Percentiles rank a stretch among this genome's conserved stretches.
phyloP scores from a whole-genome alignment of 768 basidiomycete genomes.

The Hirschioporus abietinus region DNA sequence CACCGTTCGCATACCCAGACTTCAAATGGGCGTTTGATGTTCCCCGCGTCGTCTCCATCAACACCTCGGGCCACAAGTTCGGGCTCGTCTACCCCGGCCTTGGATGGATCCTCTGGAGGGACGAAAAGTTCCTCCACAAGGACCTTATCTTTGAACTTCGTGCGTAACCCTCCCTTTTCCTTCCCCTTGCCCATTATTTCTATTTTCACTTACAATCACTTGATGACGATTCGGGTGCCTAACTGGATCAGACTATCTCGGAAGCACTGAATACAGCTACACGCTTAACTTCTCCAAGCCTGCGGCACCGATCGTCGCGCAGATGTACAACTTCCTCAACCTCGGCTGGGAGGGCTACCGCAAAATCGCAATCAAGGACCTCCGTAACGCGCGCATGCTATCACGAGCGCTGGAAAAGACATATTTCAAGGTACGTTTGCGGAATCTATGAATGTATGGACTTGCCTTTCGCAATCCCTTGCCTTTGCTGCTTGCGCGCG shows the following conservation, averaged over 20 bases:
- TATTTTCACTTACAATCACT: conserved; percentile 4
- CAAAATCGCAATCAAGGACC: conserved; percentile 40
- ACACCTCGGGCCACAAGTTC: conserved; percentile 58
- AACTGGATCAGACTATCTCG: conserved; percentile 38
- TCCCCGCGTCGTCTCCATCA: conserved; percentile 58
- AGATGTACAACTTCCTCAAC: conserved; percentile 59
- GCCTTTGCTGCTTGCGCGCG: background rate
- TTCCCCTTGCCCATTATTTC: conserved; percentile 14
- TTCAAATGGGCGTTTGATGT: conserved; percentile 54
- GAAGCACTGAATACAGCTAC: conserved; percentile 57
- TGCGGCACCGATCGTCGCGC: conserved; percentile 50
- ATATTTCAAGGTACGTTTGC: conserved; percentile 37
- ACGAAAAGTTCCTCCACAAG: conserved; percentile 52
- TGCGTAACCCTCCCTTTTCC: conserved; percentile 44
- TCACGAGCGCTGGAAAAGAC: conserved; percentile 51
- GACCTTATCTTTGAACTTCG: conserved; percentile 62
- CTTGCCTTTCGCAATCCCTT: background rate
- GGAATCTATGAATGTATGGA: background rate
- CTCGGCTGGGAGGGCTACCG: conserved; percentile 53
- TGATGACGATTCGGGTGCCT: conserved; percentile 4
- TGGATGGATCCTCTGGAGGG: conserved; percentile 61
- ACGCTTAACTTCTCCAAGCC: conserved; percentile 58
- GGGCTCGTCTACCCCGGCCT: conserved; percentile 41
- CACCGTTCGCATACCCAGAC: conserved; percentile 55
- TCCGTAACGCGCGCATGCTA: conserved; percentile 52